These are phyloP conservation scores for Clarireedia paspali DNA, from an alignment of 2,329 filamentous ascomycete species.

Conservation along the genomic window DNA sequence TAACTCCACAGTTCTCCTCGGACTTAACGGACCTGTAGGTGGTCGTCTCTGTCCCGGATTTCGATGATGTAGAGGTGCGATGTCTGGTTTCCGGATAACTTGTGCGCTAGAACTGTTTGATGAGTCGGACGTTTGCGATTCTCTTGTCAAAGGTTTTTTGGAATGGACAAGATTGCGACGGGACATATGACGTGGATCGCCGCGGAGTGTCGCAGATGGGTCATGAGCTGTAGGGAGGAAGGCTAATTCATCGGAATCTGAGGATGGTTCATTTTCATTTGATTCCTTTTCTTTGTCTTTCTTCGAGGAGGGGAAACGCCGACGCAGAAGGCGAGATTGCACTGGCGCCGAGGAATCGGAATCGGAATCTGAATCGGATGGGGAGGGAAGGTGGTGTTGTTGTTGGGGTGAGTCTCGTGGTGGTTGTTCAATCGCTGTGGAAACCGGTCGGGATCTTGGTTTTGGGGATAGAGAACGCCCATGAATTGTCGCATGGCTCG, in stretches of 20 bases:
- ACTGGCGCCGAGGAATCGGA: slow-evolving; percentile 19
- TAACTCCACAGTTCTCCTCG: slow-evolving; percentile 51
- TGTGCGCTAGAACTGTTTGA: slow-evolving; percentile 42
- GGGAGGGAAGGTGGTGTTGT: slow-evolving; percentile 12
- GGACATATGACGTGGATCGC: slow-evolving; percentile 18
- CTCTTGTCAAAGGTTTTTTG: slow-evolving; percentile 16
- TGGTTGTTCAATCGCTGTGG: slow-evolving; percentile 6
- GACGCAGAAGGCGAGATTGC: slow-evolving; percentile 26
- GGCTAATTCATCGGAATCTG: slow-evolving; percentile 27
- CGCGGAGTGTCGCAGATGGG: slow-evolving; percentile 24
- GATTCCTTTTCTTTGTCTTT: slow-evolving; percentile 18
- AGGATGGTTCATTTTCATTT: slow-evolving; percentile 17
- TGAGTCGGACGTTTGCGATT: slow-evolving; percentile 49
- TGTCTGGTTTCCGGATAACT: slow-evolving; percentile 11
- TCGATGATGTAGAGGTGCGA: neutral
- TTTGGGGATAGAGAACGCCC: slow-evolving; percentile 23
- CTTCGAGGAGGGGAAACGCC: slow-evolving; percentile 21
- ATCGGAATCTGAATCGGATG: slow-evolving; percentile 21
- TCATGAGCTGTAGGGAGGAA: slow-evolving; percentile 23
- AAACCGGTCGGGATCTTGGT: slow-evolving; percentile 16
- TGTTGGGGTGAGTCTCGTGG: slow-evolving; percentile 13
- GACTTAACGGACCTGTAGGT: slow-evolving; percentile 42
- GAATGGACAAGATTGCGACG: slow-evolving; percentile 11
- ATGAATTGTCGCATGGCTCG: slow-evolving; percentile 19
- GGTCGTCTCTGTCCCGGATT: slow-evolving; percentile 6